Evolutionary conservation across 2,329 filamentous ascomycete genomes (phyloP), one percentile per base, ranked within the genome.

Genomic region (Exophiala viscosa): DNA sequence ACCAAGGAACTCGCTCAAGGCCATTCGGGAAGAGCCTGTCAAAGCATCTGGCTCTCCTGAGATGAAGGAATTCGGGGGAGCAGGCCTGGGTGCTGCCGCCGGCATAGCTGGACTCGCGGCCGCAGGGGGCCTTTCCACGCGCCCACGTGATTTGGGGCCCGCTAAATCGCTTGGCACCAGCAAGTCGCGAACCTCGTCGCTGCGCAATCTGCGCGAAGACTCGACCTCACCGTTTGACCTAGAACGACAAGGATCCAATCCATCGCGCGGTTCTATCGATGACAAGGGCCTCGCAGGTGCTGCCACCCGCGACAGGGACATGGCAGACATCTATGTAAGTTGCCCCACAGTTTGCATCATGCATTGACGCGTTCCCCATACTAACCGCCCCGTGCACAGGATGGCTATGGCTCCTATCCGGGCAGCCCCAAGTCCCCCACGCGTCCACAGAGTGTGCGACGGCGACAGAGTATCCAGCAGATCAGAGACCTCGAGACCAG

Each of bases 391-490:
- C 45, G 31, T 23, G 6, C 52, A 57, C 76, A 96, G 91, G 90
- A 96, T 82, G 92, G 90, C 74, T 91, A 84, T 77, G 92, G 92
- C 74, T 90, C 95, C 75, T 89, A 88, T 72, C 88, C 72, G 41
- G 72, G 82, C 67, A 95, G 90, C 69, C 90, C 92, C 66, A 85
- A 87, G 66, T 97, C 93, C 65, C 93, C 93, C 50, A 95, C 90
- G 63, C 85, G 92, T 72, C 91, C 93, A 64, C 90, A 91, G 67
- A 96, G 90, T 77, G 88, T 99, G 82, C 91, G 92, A 64, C 91
- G 92, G 68, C 88, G 92, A 67, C 93, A 96, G 73, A 97, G 92
- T 79, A 92, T 97, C 85, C 92, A 97, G 74, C 84, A 92, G 49
- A 84, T 97, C 56, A 74, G 81, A 67, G 92, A 99, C 65, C 84